These are phyloP conservation scores for Aristolochia fimbriata DNA, from an alignment of 164 flowering plant genomes.

Conservation along the genomic window DNA sequence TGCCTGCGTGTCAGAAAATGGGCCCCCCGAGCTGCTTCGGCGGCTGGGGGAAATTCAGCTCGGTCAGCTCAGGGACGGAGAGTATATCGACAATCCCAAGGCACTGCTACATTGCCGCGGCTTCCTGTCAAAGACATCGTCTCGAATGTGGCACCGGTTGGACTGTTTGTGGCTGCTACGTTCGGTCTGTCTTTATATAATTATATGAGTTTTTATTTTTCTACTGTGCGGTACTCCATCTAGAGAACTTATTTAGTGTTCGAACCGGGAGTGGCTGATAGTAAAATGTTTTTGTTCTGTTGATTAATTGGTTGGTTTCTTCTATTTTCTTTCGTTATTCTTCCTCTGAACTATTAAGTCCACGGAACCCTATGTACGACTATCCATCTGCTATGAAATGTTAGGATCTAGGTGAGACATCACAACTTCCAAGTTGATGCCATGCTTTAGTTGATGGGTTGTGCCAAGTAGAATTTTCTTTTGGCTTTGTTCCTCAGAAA, in stretches of 20 bases:
- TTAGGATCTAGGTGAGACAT: too few species aligned
- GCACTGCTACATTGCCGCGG: not conserved
- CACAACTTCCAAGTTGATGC: too few species aligned
- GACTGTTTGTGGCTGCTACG: slow-evolving; percentile 3
- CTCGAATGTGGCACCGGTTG: slow-evolving; percentile 6
- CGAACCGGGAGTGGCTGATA: not conserved
- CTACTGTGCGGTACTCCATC: not conserved
- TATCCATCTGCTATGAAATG: too few species aligned
- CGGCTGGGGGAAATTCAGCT: not conserved
- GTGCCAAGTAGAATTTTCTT: too few species aligned
- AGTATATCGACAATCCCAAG: slow-evolving; percentile 7
- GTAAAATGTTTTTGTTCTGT: not conserved
- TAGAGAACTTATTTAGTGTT: too few species aligned
- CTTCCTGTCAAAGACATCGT: slow-evolving; percentile 1
- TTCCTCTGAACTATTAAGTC: too few species aligned
- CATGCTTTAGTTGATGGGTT: too few species aligned
- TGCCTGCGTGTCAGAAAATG: not conserved
- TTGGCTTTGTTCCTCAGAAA: too few species aligned
- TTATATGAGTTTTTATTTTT: not conserved
- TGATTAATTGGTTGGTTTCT: not conserved
- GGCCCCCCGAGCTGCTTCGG: not conserved
- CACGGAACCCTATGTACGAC: too few species aligned
- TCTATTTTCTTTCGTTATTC: too few species aligned
- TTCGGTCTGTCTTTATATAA: slow-evolving; percentile 1
- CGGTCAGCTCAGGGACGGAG: not conserved